Conservation (phyloP, 1,139 yeast genomes). For the Ogataea hybrid region DNA sequence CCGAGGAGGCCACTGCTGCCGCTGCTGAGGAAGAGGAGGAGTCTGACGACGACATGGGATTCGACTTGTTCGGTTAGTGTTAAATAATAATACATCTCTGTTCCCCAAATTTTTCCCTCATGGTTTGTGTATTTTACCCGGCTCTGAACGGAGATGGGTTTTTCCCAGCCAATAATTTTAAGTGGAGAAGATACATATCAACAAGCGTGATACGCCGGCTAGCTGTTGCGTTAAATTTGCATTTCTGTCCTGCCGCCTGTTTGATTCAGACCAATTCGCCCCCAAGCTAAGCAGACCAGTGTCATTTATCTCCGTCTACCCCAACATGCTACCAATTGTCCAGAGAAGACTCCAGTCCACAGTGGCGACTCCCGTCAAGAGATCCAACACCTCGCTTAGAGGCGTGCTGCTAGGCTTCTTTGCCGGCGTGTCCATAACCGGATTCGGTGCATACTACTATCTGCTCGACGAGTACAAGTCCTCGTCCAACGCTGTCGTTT, state of each 20-base stretch:
- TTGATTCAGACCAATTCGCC: not conserved
- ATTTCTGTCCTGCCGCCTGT: not conserved
- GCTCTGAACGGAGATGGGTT: conserved; percentile 1
- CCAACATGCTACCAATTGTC: conserved; percentile 8
- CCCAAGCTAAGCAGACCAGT: not conserved
- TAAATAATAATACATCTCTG: not conserved
- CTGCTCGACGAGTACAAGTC: conserved; percentile 73
- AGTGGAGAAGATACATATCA: conserved; percentile 9
- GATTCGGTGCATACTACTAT: conserved; percentile 74
- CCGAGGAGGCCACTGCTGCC: conserved; percentile 67
- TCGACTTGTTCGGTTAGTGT: conserved; percentile 95
- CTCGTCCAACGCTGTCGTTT: conserved; percentile 68
- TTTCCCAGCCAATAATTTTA: conserved; percentile 6
- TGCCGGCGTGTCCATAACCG: conserved; percentile 72
- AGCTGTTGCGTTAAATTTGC: not conserved
- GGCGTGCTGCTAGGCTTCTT: conserved; percentile 76
- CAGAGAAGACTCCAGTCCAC: conserved; percentile 26
- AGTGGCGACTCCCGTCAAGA: conserved; percentile 13
- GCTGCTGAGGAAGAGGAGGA: conserved; percentile 78
- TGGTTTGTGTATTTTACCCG: conserved; percentile 2
- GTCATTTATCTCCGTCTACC: not conserved
- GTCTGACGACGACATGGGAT: conserved; percentile 83
- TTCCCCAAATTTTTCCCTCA: not conserved
- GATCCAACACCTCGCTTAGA: conserved; percentile 39
- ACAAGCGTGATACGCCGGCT: conserved; percentile 1